Percentiles rank a stretch among this genome's conserved stretches.
phyloP scores from a whole-genome alignment of 345 rosid genomes.

The Carallia pectinifolia region DNA sequence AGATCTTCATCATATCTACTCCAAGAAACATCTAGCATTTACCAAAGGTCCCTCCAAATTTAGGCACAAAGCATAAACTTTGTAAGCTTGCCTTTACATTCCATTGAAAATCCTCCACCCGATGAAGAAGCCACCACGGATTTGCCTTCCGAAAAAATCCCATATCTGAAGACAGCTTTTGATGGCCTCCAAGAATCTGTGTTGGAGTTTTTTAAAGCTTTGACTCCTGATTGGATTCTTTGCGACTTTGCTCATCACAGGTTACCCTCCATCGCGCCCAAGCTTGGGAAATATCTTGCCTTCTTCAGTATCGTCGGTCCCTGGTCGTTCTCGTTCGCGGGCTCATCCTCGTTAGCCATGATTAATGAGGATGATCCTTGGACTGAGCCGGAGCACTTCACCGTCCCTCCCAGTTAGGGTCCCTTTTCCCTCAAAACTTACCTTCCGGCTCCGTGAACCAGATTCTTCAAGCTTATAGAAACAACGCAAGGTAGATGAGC shows the following conservation, averaged over 20 bases:
- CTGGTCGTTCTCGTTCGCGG: constrained; percentile 17
- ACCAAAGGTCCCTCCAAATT: constrained; percentile 27
- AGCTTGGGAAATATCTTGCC: constrained; percentile 29
- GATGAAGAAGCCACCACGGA: constrained; percentile 39
- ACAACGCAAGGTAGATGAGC: neutral
- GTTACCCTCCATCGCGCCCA: constrained; percentile 37
- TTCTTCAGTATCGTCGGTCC: constrained; percentile 40
- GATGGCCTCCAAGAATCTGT: constrained; percentile 35
- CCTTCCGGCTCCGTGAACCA: constrained; percentile 12
- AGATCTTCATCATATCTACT: neutral
- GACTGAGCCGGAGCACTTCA: constrained; percentile 10
- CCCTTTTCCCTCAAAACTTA: constrained; percentile 21
- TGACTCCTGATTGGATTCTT: constrained; percentile 42
- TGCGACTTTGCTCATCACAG: constrained; percentile 48
- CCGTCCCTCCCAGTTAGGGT: constrained; percentile 25
- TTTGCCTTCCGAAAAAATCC: constrained; percentile 16
- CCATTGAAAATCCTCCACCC: constrained; percentile 8
- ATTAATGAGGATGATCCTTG: constrained; percentile 13
- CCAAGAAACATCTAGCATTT: constrained; percentile 10
- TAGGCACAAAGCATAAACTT: constrained; percentile 17
- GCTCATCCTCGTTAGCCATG: constrained; percentile 17
- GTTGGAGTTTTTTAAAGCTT: neutral
- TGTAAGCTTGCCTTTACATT: constrained; percentile 14
- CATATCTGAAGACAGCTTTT: constrained; percentile 37
- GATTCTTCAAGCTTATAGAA: neutral